Evolutionary conservation across 345 rosid genomes (phyloP).

Genomic region (Eucalyptus marginata): DNA sequence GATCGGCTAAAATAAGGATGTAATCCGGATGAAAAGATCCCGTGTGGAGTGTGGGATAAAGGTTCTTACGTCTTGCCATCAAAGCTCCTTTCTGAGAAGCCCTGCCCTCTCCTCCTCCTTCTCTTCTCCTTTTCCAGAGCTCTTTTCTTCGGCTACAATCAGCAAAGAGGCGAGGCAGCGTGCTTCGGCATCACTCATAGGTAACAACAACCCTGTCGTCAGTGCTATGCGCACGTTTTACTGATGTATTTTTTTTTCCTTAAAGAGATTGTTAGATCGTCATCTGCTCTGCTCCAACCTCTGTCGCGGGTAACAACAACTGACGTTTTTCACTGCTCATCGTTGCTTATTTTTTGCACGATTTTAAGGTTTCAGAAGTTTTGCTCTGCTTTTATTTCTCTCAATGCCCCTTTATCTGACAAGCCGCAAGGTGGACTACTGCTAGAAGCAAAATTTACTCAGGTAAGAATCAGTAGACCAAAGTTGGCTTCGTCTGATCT

Average conservation of each 20-base stretch:
- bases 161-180: background rate
- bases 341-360: background rate
- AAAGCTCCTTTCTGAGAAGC: background rate
- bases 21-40: background rate
- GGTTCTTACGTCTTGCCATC: background rate
- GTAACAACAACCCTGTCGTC: background rate
- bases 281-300: background rate
- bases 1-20: background rate
- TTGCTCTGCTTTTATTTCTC: background rate
- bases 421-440: background rate
- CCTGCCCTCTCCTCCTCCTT: background rate
- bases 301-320: background rate
- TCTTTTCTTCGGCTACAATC: background rate
- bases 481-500: background rate
- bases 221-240: background rate
- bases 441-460: background rate
- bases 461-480: background rate
- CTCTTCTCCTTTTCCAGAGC: background rate
- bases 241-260: background rate
- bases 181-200: background rate
- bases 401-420: background rate
- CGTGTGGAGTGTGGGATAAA: background rate
- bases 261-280: background rate
- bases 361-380: background rate
- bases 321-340: background rate